Conservation (phyloP, 2,329 filamentous ascomycete genomes). For the Trichoderma atrobrunneum region DNA sequence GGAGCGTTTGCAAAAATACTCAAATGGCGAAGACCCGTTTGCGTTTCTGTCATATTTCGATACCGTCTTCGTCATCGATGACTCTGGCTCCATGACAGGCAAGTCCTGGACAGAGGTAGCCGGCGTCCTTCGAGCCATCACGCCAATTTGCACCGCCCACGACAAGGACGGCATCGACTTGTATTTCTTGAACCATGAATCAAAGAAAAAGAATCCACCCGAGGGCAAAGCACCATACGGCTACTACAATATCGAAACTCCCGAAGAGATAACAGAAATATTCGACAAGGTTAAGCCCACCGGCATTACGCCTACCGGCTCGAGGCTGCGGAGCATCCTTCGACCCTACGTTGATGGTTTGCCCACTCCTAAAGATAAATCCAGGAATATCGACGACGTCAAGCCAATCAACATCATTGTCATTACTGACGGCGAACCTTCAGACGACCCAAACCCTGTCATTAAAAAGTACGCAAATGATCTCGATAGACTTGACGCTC, state of each 20-base stretch:
- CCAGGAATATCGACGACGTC: slow-evolving; percentile 43
- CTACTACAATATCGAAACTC: slow-evolving; percentile 63
- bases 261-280: slow-evolving; percentile 60
- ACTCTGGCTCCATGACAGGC: slow-evolving; percentile 83
- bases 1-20: slow-evolving; percentile 31
- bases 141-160: slow-evolving; percentile 75
- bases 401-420: slow-evolving; percentile 90
- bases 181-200: slow-evolving; percentile 78
- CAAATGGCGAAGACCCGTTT: slow-evolving; percentile 62
- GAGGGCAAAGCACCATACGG: slow-evolving; percentile 44
- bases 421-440: slow-evolving; percentile 82
- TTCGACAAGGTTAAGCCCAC: slow-evolving; percentile 66
- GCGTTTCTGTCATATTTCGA: slow-evolving; percentile 78
- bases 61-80: slow-evolving; percentile 87
- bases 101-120: slow-evolving; percentile 73
- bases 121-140: slow-evolving; percentile 67
- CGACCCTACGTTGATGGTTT: slow-evolving; percentile 61
- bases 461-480: slow-evolving; percentile 66
- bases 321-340: slow-evolving; percentile 68
- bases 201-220: slow-evolving; percentile 36
- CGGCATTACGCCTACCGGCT: slow-evolving; percentile 72
- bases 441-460: slow-evolving; percentile 71
- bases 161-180: slow-evolving; percentile 86
- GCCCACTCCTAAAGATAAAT: neutral
- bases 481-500: slow-evolving; percentile 67